Conservation (phyloP, 768 basidiomycete genomes). For the Leccinum imitatum region DNA sequence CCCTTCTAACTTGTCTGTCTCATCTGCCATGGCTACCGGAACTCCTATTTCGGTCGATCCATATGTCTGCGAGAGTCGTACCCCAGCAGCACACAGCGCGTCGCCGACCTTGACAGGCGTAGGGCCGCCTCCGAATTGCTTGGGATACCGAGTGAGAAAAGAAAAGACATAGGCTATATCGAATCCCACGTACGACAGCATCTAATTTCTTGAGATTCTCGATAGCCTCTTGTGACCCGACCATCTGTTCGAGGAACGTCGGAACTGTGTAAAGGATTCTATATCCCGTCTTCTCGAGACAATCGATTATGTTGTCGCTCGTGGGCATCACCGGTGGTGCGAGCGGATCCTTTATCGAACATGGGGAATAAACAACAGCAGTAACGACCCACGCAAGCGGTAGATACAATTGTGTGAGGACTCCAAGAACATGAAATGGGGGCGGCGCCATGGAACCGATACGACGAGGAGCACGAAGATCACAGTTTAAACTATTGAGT, state of each 20-base stretch:
- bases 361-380: slow-evolving; percentile 30
- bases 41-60: slow-evolving; percentile 35
- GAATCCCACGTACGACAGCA: no score
- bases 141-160: background rate
- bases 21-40: background rate
- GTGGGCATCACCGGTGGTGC: slow-evolving; percentile 38
- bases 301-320: slow-evolving; percentile 39
- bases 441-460: slow-evolving; percentile 26
- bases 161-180: no score
- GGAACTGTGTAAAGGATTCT: slow-evolving; percentile 39
- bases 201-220: slow-evolving; percentile 22
- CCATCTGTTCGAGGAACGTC: slow-evolving; percentile 39
- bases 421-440: slow-evolving; percentile 28
- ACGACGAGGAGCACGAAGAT: slow-evolving; percentile 14
- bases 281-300: slow-evolving; percentile 28
- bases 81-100: slow-evolving; percentile 34
- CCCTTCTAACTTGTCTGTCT: slow-evolving; percentile 8
- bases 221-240: slow-evolving; percentile 21
- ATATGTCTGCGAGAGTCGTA: slow-evolving; percentile 34
- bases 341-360: slow-evolving; percentile 13
- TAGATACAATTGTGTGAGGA: slow-evolving; percentile 13
- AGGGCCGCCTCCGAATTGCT: slow-evolving; percentile 41
- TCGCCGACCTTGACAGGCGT: slow-evolving; percentile 37
- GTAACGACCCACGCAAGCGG: slow-evolving; percentile 18
- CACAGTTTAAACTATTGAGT: no score